phyloP scores from a whole-genome alignment of 768 basidiomycete species.

The Tulasnella sp. region DNA sequence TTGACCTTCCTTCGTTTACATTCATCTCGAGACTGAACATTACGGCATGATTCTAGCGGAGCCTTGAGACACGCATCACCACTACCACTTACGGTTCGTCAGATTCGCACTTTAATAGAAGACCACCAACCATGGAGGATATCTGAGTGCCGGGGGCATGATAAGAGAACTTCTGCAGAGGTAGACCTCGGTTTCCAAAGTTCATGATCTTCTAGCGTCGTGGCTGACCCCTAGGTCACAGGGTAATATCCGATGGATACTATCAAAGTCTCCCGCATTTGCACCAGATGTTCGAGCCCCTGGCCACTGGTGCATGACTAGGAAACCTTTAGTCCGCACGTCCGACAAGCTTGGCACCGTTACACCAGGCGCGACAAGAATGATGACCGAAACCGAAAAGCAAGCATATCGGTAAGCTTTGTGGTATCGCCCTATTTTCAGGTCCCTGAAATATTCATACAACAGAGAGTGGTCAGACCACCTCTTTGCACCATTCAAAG shows the following conservation, averaged over 20 bases:
- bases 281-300: background rate
- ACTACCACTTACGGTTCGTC: background rate
- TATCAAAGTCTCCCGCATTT: background rate
- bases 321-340: background rate
- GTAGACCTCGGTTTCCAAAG: background rate
- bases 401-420: background rate
- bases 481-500: background rate
- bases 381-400: background rate
- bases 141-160: background rate
- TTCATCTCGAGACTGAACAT: background rate
- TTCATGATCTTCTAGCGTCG: background rate
- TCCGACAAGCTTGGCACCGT: background rate
- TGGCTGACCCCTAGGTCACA: background rate
- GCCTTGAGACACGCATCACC: background rate
- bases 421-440: background rate
- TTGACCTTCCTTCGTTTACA: background rate
- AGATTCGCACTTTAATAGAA: background rate
- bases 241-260: background rate
- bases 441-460: background rate
- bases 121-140: background rate
- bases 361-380: background rate
- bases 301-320: background rate
- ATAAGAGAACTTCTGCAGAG: background rate
- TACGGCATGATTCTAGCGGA: background rate
- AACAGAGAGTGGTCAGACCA: background rate